phyloP scores from a whole-genome alignment of 495 filamentous ascomycete species.

The Geoglossum glabrum region DNA sequence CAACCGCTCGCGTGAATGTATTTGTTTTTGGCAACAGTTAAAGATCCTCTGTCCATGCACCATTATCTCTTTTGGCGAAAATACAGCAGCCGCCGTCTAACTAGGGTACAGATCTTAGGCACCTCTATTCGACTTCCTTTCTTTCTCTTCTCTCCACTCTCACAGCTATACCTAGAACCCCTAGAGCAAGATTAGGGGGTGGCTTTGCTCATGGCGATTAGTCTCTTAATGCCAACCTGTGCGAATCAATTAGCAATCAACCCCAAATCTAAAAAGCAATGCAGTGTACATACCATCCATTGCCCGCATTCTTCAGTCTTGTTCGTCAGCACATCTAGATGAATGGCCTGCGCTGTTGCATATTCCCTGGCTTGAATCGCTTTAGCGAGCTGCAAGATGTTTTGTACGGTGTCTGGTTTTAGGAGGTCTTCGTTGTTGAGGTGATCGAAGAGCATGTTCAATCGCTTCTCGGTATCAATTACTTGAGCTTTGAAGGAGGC shows the following conservation, averaged over 20 bases:
- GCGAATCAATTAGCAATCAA: slow-evolving; percentile 4
- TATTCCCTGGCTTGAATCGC: slow-evolving; percentile 55
- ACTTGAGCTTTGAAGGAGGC: slow-evolving; percentile 64
- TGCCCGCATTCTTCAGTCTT: slow-evolving; percentile 70
- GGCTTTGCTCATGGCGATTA: slow-evolving; percentile 78
- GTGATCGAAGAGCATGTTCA: slow-evolving; percentile 85
- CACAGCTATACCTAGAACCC: not conserved
- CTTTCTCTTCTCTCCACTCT: not conserved
- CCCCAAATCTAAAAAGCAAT: slow-evolving; percentile 1
- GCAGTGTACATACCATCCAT: slow-evolving; percentile 64
- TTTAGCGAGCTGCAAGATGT: slow-evolving; percentile 43
- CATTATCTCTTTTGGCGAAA: too few relatives aligned
- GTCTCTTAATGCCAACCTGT: slow-evolving; percentile 75
- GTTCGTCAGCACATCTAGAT: slow-evolving; percentile 65
- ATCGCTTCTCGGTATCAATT: slow-evolving; percentile 75
- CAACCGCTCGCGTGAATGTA: too few relatives aligned
- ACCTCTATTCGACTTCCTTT: not conserved
- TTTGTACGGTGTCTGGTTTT: slow-evolving; percentile 56
- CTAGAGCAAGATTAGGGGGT: slow-evolving; percentile 26
- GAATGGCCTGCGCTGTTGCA: slow-evolving; percentile 49
- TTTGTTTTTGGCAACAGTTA: too few relatives aligned
- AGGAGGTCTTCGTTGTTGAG: slow-evolving; percentile 88
- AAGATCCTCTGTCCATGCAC: too few relatives aligned
- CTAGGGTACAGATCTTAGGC: not conserved
- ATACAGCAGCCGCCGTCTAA: too few relatives aligned